phyloP scores from a whole-genome alignment of 1,284 basidiomycete genomes.

The Fomitopsis palustris region DNA sequence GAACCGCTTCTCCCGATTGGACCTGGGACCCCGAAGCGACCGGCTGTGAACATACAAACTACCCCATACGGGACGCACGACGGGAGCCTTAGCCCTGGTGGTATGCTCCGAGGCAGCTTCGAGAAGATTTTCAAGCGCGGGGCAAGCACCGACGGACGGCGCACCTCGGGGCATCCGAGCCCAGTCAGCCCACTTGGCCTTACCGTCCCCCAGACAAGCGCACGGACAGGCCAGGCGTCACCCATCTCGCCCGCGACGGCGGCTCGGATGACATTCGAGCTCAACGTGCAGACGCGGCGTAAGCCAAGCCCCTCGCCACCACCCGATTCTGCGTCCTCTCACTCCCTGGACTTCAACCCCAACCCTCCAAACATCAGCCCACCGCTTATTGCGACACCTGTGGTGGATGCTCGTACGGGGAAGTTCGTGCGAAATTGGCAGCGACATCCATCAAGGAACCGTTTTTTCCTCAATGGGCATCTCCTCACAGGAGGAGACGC shows the following conservation, averaged over 20 bases:
- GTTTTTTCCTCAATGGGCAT: slow-evolving; percentile 71
- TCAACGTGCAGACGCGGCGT: slow-evolving; percentile 21
- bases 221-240: slow-evolving; percentile 21
- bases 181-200: slow-evolving; percentile 18
- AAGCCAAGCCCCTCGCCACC: slow-evolving; percentile 22
- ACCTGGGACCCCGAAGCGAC: slow-evolving; percentile 21
- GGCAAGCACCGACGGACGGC: slow-evolving; percentile 50
- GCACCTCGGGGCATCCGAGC: slow-evolving; percentile 18
- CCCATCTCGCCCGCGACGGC: slow-evolving; percentile 15
- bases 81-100: slow-evolving; percentile 29
- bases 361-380: slow-evolving; percentile 26
- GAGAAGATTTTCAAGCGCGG: slow-evolving; percentile 53
- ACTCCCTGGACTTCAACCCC: slow-evolving; percentile 39
- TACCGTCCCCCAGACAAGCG: slow-evolving; percentile 9
- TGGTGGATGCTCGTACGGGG: slow-evolving; percentile 37
- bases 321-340: slow-evolving; percentile 22
- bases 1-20: slow-evolving; percentile 62
- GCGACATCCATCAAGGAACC: slow-evolving; percentile 66
- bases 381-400: slow-evolving; percentile 43
- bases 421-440: slow-evolving; percentile 52
- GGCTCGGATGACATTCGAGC: slow-evolving; percentile 23
- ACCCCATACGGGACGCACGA: slow-evolving; percentile 28
- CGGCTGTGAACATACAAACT: slow-evolving; percentile 24
- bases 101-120: slow-evolving; percentile 49
- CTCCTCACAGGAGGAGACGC: slow-evolving; percentile 84